phyloP scores from a whole-genome alignment of 306 rosid genomes.

The Quillaja saponaria region DNA sequence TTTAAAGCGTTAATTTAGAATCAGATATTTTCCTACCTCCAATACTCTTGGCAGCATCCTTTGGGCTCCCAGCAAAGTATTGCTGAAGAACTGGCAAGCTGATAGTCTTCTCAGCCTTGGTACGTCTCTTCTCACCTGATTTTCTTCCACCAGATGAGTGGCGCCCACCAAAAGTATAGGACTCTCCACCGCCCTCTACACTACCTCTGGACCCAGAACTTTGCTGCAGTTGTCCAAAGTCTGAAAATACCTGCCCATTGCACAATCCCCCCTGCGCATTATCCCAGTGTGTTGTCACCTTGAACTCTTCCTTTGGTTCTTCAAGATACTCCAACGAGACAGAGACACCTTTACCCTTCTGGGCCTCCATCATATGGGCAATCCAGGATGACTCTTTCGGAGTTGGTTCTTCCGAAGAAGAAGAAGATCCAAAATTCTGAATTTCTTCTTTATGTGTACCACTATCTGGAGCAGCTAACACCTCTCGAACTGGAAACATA shows the following conservation, averaged over 20 bases:
- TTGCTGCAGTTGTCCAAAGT: slow-evolving; percentile 39
- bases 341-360: slow-evolving; percentile 49
- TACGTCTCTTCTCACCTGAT: slow-evolving; percentile 55
- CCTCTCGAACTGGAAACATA: slow-evolving; percentile 18
- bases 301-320: slow-evolving; percentile 52
- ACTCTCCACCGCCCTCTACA: slow-evolving; percentile 48
- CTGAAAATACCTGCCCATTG: slow-evolving; percentile 35
- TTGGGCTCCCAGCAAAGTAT: slow-evolving; percentile 50
- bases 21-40: slow-evolving; percentile 31
- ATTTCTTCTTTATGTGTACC: slow-evolving; percentile 18
- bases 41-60: slow-evolving; percentile 45
- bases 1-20: no score
- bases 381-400: slow-evolving; percentile 47
- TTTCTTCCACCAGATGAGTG: slow-evolving; percentile 51
- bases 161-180: slow-evolving; percentile 30
- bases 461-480: background rate
- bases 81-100: slow-evolving; percentile 59
- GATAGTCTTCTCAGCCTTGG: slow-evolving; percentile 65
- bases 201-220: slow-evolving; percentile 33
- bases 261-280: slow-evolving; percentile 12
- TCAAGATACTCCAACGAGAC: slow-evolving; percentile 47
- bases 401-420: slow-evolving; percentile 23
- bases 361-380: slow-evolving; percentile 62
- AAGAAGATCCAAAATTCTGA: slow-evolving; percentile 14
- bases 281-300: slow-evolving; percentile 48